Percentiles rank a stretch among this genome's conserved stretches.
phyloP scores from a whole-genome alignment of 2,329 filamentous ascomycete species.

The Knoxdaviesia proteae region DNA sequence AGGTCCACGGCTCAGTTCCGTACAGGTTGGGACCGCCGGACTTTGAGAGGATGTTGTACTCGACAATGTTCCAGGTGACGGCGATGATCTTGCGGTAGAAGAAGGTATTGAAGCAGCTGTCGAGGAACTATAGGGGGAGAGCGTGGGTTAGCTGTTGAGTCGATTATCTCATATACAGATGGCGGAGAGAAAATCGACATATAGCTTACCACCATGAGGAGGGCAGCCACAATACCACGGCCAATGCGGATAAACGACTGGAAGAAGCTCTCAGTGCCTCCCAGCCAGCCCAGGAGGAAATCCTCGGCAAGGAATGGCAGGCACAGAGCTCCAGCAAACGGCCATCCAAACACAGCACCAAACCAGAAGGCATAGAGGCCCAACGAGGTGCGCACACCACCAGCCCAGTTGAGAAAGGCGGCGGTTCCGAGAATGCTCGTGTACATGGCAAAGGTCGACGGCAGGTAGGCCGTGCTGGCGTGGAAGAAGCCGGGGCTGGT shows the following conservation, averaged over 20 bases:
- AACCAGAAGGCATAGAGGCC: constrained; percentile 84
- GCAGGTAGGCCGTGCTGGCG: constrained; percentile 67
- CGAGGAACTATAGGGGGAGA: constrained; percentile 30
- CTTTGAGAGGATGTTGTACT: constrained; percentile 82
- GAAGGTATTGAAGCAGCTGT: constrained; percentile 54
- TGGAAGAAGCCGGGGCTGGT: constrained; percentile 87
- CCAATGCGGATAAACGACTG: constrained; percentile 39
- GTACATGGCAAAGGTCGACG: constrained; percentile 95
- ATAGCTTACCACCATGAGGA: constrained; percentile 45
- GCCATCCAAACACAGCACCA: constrained; percentile 78
- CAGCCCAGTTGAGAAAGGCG: constrained; percentile 77
- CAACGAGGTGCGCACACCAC: constrained; percentile 55
- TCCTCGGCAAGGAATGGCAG: constrained; percentile 70
- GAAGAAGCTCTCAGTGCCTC: constrained; percentile 35
- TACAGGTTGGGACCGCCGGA: constrained; percentile 77
- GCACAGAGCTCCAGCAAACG: constrained; percentile 69
- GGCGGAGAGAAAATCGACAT: not conserved
- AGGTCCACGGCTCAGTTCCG: constrained; percentile 90
- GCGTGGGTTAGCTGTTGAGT: not conserved
- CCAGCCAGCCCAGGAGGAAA: constrained; percentile 31
- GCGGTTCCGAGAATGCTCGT: constrained; percentile 68
- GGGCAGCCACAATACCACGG: constrained; percentile 44
- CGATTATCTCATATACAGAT: not conserved
- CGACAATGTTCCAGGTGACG: constrained; percentile 80
- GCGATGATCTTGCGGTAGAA: constrained; percentile 65